A percentile compares a stretch with the other conserved stretches of the same genome.
Evolutionary conservation across 2,329 filamentous ascomycete species (phyloP).

Genomic region (Fusarium irregulare): DNA sequence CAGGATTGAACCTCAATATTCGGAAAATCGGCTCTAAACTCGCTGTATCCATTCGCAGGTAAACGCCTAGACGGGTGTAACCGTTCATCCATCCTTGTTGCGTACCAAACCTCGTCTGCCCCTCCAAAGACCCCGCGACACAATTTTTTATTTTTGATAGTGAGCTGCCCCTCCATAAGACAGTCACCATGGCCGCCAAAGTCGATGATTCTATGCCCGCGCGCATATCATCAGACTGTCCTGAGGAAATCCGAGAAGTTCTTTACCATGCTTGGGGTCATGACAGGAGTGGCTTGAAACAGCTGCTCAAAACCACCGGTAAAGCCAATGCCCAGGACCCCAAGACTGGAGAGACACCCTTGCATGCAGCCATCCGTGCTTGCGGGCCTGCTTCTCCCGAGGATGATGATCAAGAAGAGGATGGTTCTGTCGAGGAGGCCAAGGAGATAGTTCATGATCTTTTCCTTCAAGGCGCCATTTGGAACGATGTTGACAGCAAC

Average conservation of each 20-base stretch:
- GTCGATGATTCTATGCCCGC: conserved; percentile 63
- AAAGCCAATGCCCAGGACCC: conserved; percentile 83
- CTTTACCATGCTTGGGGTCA: conserved; percentile 67
- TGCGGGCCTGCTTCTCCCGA: conserved; percentile 61
- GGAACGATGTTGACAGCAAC: conserved; percentile 91
- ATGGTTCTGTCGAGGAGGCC: conserved; percentile 67
- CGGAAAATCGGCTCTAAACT: conserved; percentile 8
- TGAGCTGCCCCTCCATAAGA: conserved; percentile 17
- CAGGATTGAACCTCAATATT: conserved; percentile 1
- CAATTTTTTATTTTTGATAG: conserved; percentile 17
- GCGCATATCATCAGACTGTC: conserved; percentile 66
- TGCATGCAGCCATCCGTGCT: conserved; percentile 90
- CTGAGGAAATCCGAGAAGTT: conserved; percentile 62
- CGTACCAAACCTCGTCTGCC: conserved; percentile 20
- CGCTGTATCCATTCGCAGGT: not conserved
- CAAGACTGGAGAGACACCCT: conserved; percentile 84
- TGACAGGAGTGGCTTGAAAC: conserved; percentile 74
- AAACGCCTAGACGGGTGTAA: conserved; percentile 3
- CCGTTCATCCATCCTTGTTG: conserved; percentile 20
- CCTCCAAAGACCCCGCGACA: conserved; percentile 34
- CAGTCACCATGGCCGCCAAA: conserved; percentile 45
- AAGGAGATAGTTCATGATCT: conserved; percentile 78
- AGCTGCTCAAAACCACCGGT: conserved; percentile 72
- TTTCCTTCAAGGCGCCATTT: conserved; percentile 90
- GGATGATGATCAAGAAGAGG: conserved; percentile 52